Evolutionary conservation across 352 stramenopile genomes (phyloP), one percentile per base, ranked within the genome.

Genomic region (Pythium myriotylum): DNA sequence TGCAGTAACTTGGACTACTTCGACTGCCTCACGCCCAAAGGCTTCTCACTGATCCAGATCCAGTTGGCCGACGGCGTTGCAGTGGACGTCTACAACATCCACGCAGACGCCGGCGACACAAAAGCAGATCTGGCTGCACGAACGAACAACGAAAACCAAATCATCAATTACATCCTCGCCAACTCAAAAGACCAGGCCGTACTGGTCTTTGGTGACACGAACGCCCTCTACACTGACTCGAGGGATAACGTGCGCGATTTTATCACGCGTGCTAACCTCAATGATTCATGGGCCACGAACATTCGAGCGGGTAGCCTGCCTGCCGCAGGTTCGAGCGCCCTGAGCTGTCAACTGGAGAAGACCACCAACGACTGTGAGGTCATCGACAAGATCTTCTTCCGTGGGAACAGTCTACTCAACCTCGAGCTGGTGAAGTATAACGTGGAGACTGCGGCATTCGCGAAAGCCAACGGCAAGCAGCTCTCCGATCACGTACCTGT

Each of bases 351-450:
- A 10, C 57, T 62, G 4, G 63, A 54, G 2, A 69, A 68, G 40
- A 73, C 77, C 45, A 73, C 65, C 19, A 69, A 81, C 49, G 54
- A 67, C 39, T 86, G 76, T 45, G 76, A 86, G 39, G 73, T 83
- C 50, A 74, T 86, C 10, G 76, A 83, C 72, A 86, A 86, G 68
- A 83, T 86, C 62, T 67, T 86, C 55, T 86, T 73, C 62, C 76
- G 76, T 23, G 65, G 76, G 42, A 80, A 75, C 65, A 56, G 41
- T 22, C 42, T 59, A 29, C 32, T 66, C 49, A 59, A 53, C 39
- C 42, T 66, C 12, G 79, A 86, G 41, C 60, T 71, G 39, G 63
- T 83, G 37, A 72, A 48, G 8, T 65, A 81, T 50, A 75, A 59
- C 54, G 81, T 76, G 41, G 73, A 86, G 53, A 74, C 77, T 32